A percentile compares a stretch with the other conserved stretches of the same genome.
Evolutionary conservation across 441 rosid species (phyloP).

Genomic region (Adansonia madagascariensis): DNA sequence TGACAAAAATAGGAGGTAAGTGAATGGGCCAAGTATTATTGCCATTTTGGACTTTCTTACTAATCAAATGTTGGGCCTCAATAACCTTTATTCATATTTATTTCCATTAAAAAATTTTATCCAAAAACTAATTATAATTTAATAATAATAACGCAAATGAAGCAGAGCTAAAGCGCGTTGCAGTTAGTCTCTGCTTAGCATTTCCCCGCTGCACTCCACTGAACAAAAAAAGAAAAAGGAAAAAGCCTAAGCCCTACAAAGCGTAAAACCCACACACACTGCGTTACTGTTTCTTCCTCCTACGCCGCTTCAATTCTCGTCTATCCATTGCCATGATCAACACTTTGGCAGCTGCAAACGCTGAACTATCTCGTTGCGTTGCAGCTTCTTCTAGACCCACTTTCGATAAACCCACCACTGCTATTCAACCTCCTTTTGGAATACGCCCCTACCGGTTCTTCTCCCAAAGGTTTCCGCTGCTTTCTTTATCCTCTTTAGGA

Average conservation of each 20-base stretch:
- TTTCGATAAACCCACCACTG: conserved; percentile 12
- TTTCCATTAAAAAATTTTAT: not conserved
- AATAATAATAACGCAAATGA: no score
- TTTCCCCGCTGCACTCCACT: no score
- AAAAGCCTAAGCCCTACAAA: conserved; percentile 1
- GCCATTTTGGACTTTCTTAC: not conserved
- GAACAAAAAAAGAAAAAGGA: no score
- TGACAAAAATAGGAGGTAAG: not conserved
- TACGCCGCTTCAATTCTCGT: not conserved
- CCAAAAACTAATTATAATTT: no score
- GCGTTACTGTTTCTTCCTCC: not conserved
- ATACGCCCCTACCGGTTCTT: conserved; percentile 12
- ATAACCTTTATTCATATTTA: not conserved
- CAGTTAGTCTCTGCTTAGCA: not conserved
- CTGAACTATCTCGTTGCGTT: conserved; percentile 34
- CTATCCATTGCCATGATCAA: conserved; percentile 28
- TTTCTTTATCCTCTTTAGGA: conserved; percentile 11
- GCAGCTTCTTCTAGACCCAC: conserved; percentile 11
- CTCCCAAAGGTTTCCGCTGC: conserved; percentile 22
- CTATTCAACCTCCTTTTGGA: not conserved
- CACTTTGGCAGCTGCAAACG: conserved; percentile 33
- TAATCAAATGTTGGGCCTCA: conserved; percentile 2
- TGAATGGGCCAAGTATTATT: not conserved
- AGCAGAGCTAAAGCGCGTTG: conserved; percentile 23
- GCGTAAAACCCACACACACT: not conserved